Conservation (phyloP, 2,329 filamentous ascomycete genomes). For the Achaetomium macrosporum region DNA sequence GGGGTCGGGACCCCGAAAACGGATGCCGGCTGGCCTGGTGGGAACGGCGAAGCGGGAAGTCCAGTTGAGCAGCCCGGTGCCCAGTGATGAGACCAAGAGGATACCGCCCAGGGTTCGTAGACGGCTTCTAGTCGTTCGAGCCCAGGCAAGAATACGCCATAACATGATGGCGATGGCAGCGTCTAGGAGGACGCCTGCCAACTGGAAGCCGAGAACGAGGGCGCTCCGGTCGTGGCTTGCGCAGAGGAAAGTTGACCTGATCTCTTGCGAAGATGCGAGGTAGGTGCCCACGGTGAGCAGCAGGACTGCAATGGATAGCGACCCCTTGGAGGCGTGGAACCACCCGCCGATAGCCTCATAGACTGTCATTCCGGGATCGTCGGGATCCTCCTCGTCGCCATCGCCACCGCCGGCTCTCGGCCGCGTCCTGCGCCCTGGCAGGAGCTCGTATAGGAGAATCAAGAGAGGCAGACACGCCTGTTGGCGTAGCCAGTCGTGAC, state of each 20-base stretch:
- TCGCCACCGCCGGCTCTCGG: slow-evolving; percentile 22
- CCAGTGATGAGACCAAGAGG: slow-evolving; percentile 36
- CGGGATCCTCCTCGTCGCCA: slow-evolving; percentile 39
- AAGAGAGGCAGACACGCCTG: slow-evolving; percentile 44
- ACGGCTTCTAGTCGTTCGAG: slow-evolving; percentile 41
- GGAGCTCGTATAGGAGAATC: slow-evolving; percentile 41
- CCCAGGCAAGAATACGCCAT: slow-evolving; percentile 49
- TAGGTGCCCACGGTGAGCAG: slow-evolving; percentile 41
- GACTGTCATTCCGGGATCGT: slow-evolving; percentile 38
- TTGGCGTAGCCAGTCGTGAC: not conserved
- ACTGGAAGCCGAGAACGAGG: slow-evolving; percentile 38
- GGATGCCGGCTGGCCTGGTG: slow-evolving; percentile 21
- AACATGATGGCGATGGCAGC: slow-evolving; percentile 40
- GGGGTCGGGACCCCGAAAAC: slow-evolving; percentile 34
- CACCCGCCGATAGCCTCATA: slow-evolving; percentile 45
- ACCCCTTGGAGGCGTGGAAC: slow-evolving; percentile 38
- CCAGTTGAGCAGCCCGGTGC: slow-evolving; percentile 34
- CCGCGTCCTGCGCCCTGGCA: slow-evolving; percentile 30
- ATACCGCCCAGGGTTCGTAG: slow-evolving; percentile 42
- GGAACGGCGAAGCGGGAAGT: slow-evolving; percentile 27
- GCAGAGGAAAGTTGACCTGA: slow-evolving; percentile 48
- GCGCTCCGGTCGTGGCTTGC: slow-evolving; percentile 38
- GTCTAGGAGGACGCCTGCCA: slow-evolving; percentile 42
- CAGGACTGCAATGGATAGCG: slow-evolving; percentile 33
- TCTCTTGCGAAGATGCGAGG: slow-evolving; percentile 33